phyloP scores from a whole-genome alignment of 2,329 filamentous ascomycete species.

The Stagonosporopsis vannaccii region DNA sequence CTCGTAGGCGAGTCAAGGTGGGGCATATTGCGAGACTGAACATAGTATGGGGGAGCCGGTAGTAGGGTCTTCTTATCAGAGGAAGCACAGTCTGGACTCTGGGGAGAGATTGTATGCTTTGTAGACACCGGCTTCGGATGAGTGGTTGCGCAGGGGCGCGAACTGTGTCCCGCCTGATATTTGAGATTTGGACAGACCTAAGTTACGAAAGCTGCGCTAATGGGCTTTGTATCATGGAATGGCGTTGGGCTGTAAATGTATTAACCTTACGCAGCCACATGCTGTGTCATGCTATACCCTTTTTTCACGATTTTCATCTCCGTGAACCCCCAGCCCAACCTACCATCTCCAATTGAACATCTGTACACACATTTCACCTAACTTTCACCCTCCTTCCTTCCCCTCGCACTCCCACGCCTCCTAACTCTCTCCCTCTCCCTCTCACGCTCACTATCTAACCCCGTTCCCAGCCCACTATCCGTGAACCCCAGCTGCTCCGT shows the following conservation, averaged over 20 bases:
- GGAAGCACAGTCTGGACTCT: no score
- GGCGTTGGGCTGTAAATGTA: constrained; percentile 7
- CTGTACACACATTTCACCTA: neutral
- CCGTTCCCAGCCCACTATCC: constrained; percentile 59
- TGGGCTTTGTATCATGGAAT: neutral
- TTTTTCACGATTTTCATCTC: neutral
- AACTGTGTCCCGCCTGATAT: neutral
- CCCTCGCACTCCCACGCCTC: constrained; percentile 20
- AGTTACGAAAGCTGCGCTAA: neutral
- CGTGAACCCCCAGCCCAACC: neutral
- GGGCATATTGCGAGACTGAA: neutral
- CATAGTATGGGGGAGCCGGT: neutral
- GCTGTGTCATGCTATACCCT: neutral
- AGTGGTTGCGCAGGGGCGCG: neutral
- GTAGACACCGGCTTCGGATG: neutral
- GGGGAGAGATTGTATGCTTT: neutral
- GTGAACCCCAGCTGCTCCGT: constrained; percentile 26
- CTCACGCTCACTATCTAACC: constrained; percentile 49
- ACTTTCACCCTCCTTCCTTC: neutral
- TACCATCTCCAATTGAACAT: neutral
- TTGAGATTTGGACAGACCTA: neutral
- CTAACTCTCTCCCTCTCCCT: constrained; percentile 24
- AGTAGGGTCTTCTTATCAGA: no score
- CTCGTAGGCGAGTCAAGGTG: constrained; percentile 22
- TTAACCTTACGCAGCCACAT: neutral